Base-by-base conservation (phyloP, 2,329 filamentous ascomycete species). In the Metarhizium anisopliae region DNA sequence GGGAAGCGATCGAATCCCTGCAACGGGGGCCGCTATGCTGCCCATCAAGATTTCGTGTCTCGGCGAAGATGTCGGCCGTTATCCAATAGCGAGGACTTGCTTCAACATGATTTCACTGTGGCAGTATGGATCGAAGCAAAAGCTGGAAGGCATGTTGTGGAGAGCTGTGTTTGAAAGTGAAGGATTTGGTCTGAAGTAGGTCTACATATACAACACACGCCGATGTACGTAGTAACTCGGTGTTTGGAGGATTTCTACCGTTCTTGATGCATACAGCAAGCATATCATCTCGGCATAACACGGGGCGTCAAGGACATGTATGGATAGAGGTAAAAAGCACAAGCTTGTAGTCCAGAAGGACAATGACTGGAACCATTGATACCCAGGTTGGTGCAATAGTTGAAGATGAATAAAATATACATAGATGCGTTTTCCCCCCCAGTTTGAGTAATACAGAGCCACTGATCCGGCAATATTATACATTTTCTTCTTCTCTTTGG, bases 161-260 rank as follows among this genome's bases (percentile, higher is more conserved):
- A 81, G 83, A 59, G 92, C 92, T 4, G 90, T 96, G n/a, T 77
- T 83, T 60, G 90, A 92, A 70, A 95, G 91, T 65, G 90, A 95
- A 69, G 92, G 92, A 2, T 96, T 96, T 78, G 91, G 91, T 36
- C 77, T 96, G 69, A 94, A 92, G 68, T 93, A 49, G 38, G 7
- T 38, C n/a, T 49, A 50, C 13, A 40, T 45, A 52, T 36, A 52
- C 16, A 30, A 50, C 29, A 50, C 16, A 30, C 51, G 29, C 25
- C 43, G 43, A 47, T 45, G 16, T 16, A 14, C 32, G 25, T 25
- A 36, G 13, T 8, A 13, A 36, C 35, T 36, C 13, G 32, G 50
- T 18, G 35, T 49, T 49, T 49, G 8, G 8, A 30, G 14, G 50
- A 52, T 29, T 32, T 20, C 3, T 35, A n/a, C 18, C 18, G 38